These are phyloP conservation scores for Tillandsia fasciculata DNA, from an alignment of 176 grass and related monocot genomes.

Conservation along the genomic window DNA sequence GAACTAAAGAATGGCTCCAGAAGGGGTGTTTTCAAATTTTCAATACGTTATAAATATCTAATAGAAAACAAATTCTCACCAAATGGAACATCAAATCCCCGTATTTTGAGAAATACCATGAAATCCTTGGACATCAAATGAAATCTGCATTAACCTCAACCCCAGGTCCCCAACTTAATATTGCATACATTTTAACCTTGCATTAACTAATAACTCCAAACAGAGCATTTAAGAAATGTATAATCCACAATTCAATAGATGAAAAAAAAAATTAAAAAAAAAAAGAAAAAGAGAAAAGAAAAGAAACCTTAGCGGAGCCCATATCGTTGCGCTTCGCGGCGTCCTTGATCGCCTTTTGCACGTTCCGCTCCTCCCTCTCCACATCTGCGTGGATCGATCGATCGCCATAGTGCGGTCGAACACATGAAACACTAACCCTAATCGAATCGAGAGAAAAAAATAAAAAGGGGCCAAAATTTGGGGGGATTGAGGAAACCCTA, in stretches of 20 bases:
- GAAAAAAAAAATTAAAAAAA: background rate
- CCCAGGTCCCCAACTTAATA: too few relatives aligned
- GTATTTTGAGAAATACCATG: too few relatives aligned
- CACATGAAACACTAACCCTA: background rate
- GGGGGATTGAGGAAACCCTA: too few relatives aligned
- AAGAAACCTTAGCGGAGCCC: slow-evolving; percentile 63
- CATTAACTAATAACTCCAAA: background rate
- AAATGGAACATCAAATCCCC: too few relatives aligned
- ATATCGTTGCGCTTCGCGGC: slow-evolving; percentile 89
- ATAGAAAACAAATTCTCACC: too few relatives aligned
- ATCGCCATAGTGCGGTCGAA: background rate
- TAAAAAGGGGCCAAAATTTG: background rate
- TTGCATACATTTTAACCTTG: too few relatives aligned
- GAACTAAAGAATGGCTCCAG: too few relatives aligned
- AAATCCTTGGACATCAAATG: too few relatives aligned
- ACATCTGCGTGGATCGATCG: slow-evolving; percentile 40
- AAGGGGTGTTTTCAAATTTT: too few relatives aligned
- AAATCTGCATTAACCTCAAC: too few relatives aligned
- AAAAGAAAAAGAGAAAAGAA: background rate
- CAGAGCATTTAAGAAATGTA: background rate
- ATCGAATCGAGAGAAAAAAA: background rate
- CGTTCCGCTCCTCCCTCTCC: slow-evolving; percentile 82
- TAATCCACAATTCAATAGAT: background rate
- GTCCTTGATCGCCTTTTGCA: slow-evolving; percentile 86
- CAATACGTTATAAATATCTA: too few relatives aligned